A percentile compares a stretch with the other conserved stretches of the same genome.
Evolutionary conservation across 768 basidiomycete species (phyloP).

Genomic region (Ramaria sp.): DNA sequence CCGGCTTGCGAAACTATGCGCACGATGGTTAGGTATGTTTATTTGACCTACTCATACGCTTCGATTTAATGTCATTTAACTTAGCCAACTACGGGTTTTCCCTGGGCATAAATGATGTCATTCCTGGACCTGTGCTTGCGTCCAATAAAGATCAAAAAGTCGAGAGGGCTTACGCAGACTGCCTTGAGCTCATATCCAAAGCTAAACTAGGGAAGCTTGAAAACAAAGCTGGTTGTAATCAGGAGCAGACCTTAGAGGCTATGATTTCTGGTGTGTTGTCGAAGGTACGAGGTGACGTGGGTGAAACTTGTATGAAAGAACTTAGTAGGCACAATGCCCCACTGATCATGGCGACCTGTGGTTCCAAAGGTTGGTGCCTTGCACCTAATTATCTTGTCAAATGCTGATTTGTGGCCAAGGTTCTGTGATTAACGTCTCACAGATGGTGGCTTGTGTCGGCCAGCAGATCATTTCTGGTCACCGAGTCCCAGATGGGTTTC

Average conservation of each 20-base stretch:
- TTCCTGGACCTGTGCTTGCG: constrained; percentile 80
- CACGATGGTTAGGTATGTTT: constrained; percentile 77
- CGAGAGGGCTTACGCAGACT: constrained; percentile 78
- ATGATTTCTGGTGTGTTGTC: constrained; percentile 88
- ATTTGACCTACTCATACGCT: neutral
- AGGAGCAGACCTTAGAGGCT: constrained; percentile 96
- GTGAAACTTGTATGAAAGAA: constrained; percentile 96
- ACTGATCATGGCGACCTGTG: constrained; percentile 97
- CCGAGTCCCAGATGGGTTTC: constrained; percentile 98
- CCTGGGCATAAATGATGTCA: constrained; percentile 96
- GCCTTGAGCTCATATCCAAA: constrained; percentile 74
- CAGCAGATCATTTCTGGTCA: constrained; percentile 98
- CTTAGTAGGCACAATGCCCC: constrained; percentile 96
- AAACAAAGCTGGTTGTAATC: constrained; percentile 95
- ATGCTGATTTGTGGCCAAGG: constrained; percentile 35
- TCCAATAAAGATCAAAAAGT: constrained; percentile 78
- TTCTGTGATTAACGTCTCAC: constrained; percentile 97
- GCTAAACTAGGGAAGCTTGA: constrained; percentile 89
- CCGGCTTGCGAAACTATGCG: constrained; percentile 88
- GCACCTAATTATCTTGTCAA: neutral
- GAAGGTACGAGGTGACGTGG: constrained; percentile 91
- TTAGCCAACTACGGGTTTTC: constrained; percentile 97
- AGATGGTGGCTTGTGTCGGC: constrained; percentile 99
- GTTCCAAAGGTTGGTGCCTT: constrained; percentile 76
- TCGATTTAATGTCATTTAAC: constrained; percentile 8